Base-by-base conservation (phyloP, 345 rosid genomes). In the Bruguiera gymnorhiza region DNA sequence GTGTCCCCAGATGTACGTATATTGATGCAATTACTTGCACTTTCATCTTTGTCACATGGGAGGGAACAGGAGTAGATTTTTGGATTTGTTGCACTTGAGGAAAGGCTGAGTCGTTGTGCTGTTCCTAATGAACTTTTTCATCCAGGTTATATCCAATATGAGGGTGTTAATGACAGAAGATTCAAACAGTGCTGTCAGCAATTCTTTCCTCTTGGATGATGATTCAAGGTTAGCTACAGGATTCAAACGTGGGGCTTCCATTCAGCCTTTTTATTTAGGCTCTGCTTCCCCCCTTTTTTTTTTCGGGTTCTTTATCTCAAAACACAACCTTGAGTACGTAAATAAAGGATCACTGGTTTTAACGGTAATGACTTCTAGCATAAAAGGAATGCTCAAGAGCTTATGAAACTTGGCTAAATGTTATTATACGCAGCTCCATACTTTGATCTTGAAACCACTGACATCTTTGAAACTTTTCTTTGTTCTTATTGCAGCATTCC, bases 91-190 rank as follows among this genome's bases (percentile, higher is more conserved):
- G 19, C 19, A 10, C 62, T 57, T 21, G 6, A 13, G 32, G 21
- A 52, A 23, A 46, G 29, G 54, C 46, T 61, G 65, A 75, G 21
- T 21, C 18, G 29, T 54, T 26, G 54, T 63, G 6, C 32, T 29
- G 73, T 48, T n/a, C 31, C 51, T 13, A 43, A 20, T 39, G 43
- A 59, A 50, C 54, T 18, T 39, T 2, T 15, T 48, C 8, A 4
- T 62, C 15, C 62, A 93, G 98, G 98, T 93, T 52, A 90, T 93
- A 72, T 85, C 96, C 43, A 88, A 84, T 69, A 89, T 93, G 98
- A 84, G 97, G 70, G 93, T 90, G 71, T 63, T 93, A 66, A 94
- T 94, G 97, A 94, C 98, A 70, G 97, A 94, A 80, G 97, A 89
- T 89, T 91, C 97, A 0, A 89, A 88, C 82, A 89, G 88, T 73